Evolutionary conservation across 2,329 filamentous ascomycete species (phyloP), one percentile per base, ranked within the genome.

Genomic region (Pseudocercospora macadamiae): DNA sequence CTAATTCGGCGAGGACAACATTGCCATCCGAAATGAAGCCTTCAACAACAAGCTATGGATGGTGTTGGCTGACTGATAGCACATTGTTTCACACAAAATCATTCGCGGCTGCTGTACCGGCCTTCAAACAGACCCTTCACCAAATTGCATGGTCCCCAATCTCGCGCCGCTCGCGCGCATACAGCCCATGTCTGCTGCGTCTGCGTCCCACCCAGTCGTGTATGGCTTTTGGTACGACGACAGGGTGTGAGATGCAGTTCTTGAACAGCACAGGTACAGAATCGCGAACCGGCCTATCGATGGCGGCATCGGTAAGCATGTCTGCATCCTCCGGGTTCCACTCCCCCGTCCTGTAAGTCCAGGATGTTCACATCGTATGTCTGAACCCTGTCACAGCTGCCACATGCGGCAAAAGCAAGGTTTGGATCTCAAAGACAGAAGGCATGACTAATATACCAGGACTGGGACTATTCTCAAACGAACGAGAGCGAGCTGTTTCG

Each of bases 41-140:
- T 96, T 88, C 72, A 93, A 97, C 71, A 93, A 97, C 73, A 96
- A 96, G 78, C 83, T 96, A 2, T 97, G 93, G 93, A 91, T 97
- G 1, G 91, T 96, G 2, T 81, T 97, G 34, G 91, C 89, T 62
- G 97, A 93, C 93, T 78, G 97, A 53, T 91, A 96, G 71, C 85
- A 85, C 83, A 92, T 63, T 87, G 89, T 65, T 92, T 96, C 70
- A 84, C 93, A 52, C 78, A 86, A 28, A 77, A 82, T n/a, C 91
- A 96, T 70, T 85, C 84, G 2, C 75, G 79, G 1, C 72, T 86
- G 16, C 86, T 90, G n/a, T 73, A 74, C 47, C 12, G 32, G 23
- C 42, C 26, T 30, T 45, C 2, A 37, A 18, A 37, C 36, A 37
- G n/a, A 16, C 36, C 36, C 36, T 37, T 37, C 10, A 18, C 36